phyloP scores from a whole-genome alignment of 78 protist species.

The Dictyostelium purpureum region DNA sequence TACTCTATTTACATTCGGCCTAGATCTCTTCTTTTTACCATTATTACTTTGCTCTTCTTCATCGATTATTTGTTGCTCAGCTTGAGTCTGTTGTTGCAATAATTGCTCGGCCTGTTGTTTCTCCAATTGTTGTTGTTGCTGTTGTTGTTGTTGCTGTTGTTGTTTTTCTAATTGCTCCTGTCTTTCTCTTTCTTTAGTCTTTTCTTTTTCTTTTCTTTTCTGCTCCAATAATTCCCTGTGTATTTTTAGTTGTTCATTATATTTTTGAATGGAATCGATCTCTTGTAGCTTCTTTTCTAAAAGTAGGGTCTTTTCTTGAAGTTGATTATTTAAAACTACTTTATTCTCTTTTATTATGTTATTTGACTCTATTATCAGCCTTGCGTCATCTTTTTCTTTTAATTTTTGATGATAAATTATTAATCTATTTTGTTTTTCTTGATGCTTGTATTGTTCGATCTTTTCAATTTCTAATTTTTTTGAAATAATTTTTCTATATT shows the following conservation, averaged over 20 bases:
- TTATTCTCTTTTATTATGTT: background rate
- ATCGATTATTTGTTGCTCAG: background rate
- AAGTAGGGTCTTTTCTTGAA: background rate
- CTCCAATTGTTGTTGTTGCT: background rate
- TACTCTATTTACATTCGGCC: slow-evolving; percentile 5
- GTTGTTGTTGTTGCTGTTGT: slow-evolving; percentile 5
- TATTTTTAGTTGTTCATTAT: background rate
- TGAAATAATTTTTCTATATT: background rate
- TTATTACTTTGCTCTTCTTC: background rate
- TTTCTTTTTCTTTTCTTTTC: background rate
- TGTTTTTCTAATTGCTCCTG: background rate
- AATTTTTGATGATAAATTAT: background rate
- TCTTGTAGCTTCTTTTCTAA: background rate
- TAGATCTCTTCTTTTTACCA: background rate
- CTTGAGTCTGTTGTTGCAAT: background rate
- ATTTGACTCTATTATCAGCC: too few relatives aligned
- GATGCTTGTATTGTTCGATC: background rate
- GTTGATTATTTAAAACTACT: background rate
- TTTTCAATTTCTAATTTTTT: background rate
- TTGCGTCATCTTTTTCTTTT: too few relatives aligned
- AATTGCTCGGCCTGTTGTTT: background rate
- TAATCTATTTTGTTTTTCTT: background rate
- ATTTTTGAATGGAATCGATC: background rate
- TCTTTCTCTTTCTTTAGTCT: background rate
- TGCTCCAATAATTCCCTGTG: background rate